Conservation (phyloP, 176 grass and related monocot genomes). For the Oryza nivara region DNA sequence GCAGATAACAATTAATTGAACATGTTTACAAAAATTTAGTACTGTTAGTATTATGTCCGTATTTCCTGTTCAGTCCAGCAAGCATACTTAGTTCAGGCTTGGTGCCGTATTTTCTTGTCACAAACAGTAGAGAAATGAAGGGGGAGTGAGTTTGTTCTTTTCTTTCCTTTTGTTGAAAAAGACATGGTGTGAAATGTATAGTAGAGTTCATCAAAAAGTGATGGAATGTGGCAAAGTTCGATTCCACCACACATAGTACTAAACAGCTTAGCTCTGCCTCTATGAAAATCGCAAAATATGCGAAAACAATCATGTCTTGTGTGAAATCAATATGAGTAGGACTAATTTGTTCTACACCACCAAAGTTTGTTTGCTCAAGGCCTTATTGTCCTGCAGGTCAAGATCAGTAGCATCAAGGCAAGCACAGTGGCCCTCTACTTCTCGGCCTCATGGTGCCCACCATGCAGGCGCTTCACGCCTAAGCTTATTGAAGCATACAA, state of each 20-base stretch:
- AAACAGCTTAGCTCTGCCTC: background rate
- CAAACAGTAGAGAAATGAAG: no score
- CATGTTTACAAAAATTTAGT: no score
- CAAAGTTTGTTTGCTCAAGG: slow-evolving; percentile 9
- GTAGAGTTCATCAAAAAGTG: background rate
- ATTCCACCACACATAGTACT: background rate
- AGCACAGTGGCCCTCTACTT: slow-evolving; percentile 75
- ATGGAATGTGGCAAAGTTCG: background rate
- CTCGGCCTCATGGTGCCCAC: slow-evolving; percentile 79
- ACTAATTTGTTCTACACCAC: background rate
- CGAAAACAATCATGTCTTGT: background rate
- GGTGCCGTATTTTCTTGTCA: no score
- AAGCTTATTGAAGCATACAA: slow-evolving; percentile 71
- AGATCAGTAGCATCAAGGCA: slow-evolving; percentile 55
- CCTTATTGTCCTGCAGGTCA: slow-evolving; percentile 51
- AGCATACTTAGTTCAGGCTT: no score
- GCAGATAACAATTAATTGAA: no score
- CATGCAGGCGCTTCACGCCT: slow-evolving; percentile 66
- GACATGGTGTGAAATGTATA: background rate
- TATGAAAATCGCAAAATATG: background rate
- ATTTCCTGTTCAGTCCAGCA: no score
- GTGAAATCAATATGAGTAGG: background rate
- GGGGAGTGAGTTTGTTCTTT: background rate
- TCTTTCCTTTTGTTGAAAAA: background rate
- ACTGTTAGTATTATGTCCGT: no score